Percentiles rank a stretch among this genome's conserved stretches.
Conservation (phyloP, 352 stramenopile genomes). For the Pythium sp. region DNA sequence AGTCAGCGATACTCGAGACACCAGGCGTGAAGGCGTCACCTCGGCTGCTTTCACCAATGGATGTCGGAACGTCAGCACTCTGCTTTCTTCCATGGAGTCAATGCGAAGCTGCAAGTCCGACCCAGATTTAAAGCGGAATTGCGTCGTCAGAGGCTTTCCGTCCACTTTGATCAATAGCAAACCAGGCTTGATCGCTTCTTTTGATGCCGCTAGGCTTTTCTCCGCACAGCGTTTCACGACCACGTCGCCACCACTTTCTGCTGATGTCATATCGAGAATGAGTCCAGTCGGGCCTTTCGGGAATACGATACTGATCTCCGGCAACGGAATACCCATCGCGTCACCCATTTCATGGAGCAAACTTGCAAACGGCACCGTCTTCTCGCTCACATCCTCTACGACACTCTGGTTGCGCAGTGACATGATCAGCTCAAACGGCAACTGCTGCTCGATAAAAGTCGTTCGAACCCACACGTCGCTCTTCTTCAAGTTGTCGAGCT, state of each 20-base stretch:
- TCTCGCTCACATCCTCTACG: conserved; percentile 38
- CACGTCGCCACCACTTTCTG: conserved; percentile 31
- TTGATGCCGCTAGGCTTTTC: conserved; percentile 58
- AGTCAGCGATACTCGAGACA: conserved; percentile 48
- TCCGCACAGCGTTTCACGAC: conserved; percentile 39
- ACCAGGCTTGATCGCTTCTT: conserved; percentile 66
- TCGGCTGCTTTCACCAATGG: conserved; percentile 50
- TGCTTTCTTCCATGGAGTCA: conserved; percentile 41
- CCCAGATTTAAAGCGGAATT: conserved; percentile 48
- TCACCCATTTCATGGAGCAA: conserved; percentile 66
- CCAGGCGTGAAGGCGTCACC: conserved; percentile 50
- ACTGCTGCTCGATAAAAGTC: conserved; percentile 57
- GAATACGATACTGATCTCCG: conserved; percentile 80
- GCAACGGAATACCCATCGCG: conserved; percentile 72
- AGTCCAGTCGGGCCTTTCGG: conserved; percentile 61
- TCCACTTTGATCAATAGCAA: conserved; percentile 75
- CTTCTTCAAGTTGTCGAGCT: conserved; percentile 64
- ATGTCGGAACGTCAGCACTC: conserved; percentile 81
- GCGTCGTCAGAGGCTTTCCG: conserved; percentile 46
- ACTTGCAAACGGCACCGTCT: conserved; percentile 42
- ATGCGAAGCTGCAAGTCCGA: conserved; percentile 56
- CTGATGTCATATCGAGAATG: conserved; percentile 38
- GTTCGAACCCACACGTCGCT: conserved; percentile 50
- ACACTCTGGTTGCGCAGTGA: conserved; percentile 74
- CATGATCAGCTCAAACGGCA: conserved; percentile 75